Percentiles rank a stretch among this genome's conserved stretches.
These are phyloP conservation scores for Halocafeteria seosinensis DNA, from an alignment of 108 stramenopile genomes.

Conservation along the genomic window DNA sequence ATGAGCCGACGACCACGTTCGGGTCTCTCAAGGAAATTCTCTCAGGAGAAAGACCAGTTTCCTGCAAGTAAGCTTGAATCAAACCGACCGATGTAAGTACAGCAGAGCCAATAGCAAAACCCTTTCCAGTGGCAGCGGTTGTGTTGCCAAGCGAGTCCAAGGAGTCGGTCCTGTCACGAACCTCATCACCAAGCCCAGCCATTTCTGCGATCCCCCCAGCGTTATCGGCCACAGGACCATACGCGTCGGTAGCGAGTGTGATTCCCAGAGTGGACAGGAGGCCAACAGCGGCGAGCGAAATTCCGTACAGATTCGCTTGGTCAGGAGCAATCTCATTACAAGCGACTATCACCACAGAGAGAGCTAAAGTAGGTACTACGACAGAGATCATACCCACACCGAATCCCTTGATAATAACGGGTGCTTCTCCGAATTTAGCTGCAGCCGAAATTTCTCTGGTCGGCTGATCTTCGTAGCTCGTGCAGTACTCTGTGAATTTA, in stretches of 20 bases:
- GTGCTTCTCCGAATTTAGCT: constrained; percentile 91
- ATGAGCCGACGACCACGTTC: constrained; percentile 77
- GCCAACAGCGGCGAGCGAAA: constrained; percentile 86
- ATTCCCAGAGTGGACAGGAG: constrained; percentile 94
- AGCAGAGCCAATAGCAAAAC: constrained; percentile 94
- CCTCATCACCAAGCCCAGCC: constrained; percentile 73
- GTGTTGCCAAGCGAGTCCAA: constrained; percentile 97
- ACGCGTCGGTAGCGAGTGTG: constrained; percentile 92
- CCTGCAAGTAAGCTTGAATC: constrained; percentile 86
- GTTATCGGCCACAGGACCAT: constrained; percentile 95
- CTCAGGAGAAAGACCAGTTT: constrained; percentile 55
- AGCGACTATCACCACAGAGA: constrained; percentile 71
- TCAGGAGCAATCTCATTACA: constrained; percentile 66
- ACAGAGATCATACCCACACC: constrained; percentile 92
- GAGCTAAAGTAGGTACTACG: constrained; percentile 82
- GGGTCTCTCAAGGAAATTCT: constrained; percentile 60
- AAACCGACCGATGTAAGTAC: constrained; percentile 91
- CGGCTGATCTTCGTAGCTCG: constrained; percentile 75
- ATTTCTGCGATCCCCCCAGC: constrained; percentile 99
- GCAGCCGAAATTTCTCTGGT: constrained; percentile 74
- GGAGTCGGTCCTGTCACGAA: constrained; percentile 92
- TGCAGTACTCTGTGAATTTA: constrained; percentile 94
- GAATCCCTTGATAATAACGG: constrained; percentile 96
- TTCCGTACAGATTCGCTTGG: constrained; percentile 88
- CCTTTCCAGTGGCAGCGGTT: constrained; percentile 97